Evolutionary conservation across 2,329 filamentous ascomycete species (phyloP).

Genomic region (Huntiella decipiens): DNA sequence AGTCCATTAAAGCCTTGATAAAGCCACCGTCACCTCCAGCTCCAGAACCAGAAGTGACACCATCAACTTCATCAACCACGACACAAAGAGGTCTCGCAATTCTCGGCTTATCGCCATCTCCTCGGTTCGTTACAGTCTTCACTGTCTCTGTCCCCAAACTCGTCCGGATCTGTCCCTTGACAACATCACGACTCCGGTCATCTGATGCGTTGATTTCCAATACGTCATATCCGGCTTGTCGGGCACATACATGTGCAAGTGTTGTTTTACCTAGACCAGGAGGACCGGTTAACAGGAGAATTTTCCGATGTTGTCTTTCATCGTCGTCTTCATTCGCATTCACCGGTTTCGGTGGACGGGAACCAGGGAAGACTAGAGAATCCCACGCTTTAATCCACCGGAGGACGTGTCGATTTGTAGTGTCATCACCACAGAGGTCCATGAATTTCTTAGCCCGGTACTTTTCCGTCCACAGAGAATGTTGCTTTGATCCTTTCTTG

Average conservation of each 20-base stretch:
- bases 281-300: constrained; percentile 75
- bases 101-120: constrained; percentile 18
- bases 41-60: constrained; percentile 66
- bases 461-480: constrained; percentile 86
- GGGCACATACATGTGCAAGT: constrained; percentile 84
- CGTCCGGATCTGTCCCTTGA: constrained; percentile 77
- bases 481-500: constrained; percentile 23
- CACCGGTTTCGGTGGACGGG: constrained; percentile 29
- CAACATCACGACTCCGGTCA: constrained; percentile 74
- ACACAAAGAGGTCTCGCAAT: constrained; percentile 77
- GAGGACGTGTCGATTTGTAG: constrained; percentile 76
- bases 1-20: constrained; percentile 81
- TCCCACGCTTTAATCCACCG: constrained; percentile 95
- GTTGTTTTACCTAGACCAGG: constrained; percentile 94
- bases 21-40: constrained; percentile 78
- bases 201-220: constrained; percentile 97
- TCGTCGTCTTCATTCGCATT: constrained; percentile 25
- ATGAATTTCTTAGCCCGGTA: constrained; percentile 84
- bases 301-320: constrained; percentile 67
- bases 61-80: constrained; percentile 90
- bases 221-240: constrained; percentile 87
- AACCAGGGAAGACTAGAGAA: constrained; percentile 69
- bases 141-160: constrained; percentile 90
- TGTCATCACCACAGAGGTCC: constrained; percentile 84
- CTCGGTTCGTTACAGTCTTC: constrained; percentile 45